These are phyloP conservation scores for Cruciata laevipes DNA, from an alignment of 257 asterid species.

Conservation along the genomic window DNA sequence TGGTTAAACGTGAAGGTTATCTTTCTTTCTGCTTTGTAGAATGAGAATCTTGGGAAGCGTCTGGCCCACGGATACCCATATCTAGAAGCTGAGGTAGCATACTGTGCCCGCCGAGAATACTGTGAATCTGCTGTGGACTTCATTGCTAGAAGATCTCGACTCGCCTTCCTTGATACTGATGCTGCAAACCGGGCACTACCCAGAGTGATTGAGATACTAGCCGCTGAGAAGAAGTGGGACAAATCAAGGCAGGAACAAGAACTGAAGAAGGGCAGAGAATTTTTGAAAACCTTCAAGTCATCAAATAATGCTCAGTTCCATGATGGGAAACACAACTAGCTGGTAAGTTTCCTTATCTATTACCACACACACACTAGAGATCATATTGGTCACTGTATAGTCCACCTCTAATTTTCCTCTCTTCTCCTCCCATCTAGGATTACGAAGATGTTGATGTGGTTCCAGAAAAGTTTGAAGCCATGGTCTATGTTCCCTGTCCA, in stretches of 20 bases:
- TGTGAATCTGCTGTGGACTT: conserved; percentile 94
- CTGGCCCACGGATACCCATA: conserved; percentile 97
- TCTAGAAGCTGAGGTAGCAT: conserved; percentile 96
- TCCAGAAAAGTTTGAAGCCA: conserved; percentile 11
- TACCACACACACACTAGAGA: background rate
- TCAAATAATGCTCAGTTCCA: conserved; percentile 83
- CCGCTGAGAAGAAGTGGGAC: conserved; percentile 87
- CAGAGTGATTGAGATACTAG: conserved; percentile 65
- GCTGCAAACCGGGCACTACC: conserved; percentile 87
- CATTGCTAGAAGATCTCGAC: conserved; percentile 92
- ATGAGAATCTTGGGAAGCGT: conserved; percentile 89
- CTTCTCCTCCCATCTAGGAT: conserved; percentile 22
- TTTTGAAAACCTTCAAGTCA: conserved; percentile 89
- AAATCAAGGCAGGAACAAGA: conserved; percentile 70
- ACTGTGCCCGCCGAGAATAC: conserved; percentile 90
- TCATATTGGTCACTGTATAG: background rate
- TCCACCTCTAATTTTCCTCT: conserved; percentile 1
- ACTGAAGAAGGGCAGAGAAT: conserved; percentile 46
- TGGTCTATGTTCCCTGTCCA: conserved; percentile 8
- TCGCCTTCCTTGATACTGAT: conserved; percentile 94
- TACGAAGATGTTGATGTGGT: conserved; percentile 10
- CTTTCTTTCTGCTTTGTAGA: conserved; percentile 27
- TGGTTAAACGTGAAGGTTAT: background rate
- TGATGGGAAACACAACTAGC: conserved; percentile 80
- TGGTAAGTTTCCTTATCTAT: conserved; percentile 23